Conservation (phyloP, 495 filamentous ascomycete species). For the Neurospora tetraspora region DNA sequence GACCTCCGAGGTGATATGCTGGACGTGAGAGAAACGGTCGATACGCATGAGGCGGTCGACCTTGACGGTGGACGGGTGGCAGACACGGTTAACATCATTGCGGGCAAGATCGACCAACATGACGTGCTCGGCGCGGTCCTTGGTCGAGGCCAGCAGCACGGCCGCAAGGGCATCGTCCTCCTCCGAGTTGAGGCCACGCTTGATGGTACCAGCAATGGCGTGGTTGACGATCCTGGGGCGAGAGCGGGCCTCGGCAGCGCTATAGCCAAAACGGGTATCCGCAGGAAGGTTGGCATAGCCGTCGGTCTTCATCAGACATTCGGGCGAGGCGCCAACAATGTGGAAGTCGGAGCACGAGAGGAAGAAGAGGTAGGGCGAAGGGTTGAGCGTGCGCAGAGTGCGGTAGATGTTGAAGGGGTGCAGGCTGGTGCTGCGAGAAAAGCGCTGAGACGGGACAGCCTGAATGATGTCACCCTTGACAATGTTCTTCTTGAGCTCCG, state of each 20-base stretch:
- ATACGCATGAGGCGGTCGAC: constrained; percentile 94
- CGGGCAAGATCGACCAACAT: constrained; percentile 98
- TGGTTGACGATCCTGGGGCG: constrained; percentile 86
- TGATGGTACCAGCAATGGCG: constrained; percentile 92
- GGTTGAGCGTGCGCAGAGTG: constrained; percentile 88
- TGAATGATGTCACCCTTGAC: constrained; percentile 90
- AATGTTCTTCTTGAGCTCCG: constrained; percentile 75
- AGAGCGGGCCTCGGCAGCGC: constrained; percentile 13
- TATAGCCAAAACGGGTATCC: constrained; percentile 19
- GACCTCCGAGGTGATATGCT: constrained; percentile 93
- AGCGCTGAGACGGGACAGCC: constrained; percentile 86
- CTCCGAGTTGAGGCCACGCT: constrained; percentile 66
- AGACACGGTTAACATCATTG: constrained; percentile 94
- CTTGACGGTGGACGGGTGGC: constrained; percentile 76
- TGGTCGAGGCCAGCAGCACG: constrained; percentile 68
- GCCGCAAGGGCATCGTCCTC: constrained; percentile 74
- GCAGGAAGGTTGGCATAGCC: constrained; percentile 19
- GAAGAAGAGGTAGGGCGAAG: constrained; percentile 94
- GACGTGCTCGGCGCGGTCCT: constrained; percentile 95
- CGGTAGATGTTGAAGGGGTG: constrained; percentile 99
- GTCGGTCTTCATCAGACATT: constrained; percentile 86
- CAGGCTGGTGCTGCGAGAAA: constrained; percentile 77
- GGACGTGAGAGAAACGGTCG: constrained; percentile 91
- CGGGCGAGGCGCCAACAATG: constrained; percentile 88
- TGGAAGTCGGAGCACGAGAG: constrained; percentile 85